phyloP scores from a whole-genome alignment of 352 stramenopile genomes.

The Aphanomyces astaci region DNA sequence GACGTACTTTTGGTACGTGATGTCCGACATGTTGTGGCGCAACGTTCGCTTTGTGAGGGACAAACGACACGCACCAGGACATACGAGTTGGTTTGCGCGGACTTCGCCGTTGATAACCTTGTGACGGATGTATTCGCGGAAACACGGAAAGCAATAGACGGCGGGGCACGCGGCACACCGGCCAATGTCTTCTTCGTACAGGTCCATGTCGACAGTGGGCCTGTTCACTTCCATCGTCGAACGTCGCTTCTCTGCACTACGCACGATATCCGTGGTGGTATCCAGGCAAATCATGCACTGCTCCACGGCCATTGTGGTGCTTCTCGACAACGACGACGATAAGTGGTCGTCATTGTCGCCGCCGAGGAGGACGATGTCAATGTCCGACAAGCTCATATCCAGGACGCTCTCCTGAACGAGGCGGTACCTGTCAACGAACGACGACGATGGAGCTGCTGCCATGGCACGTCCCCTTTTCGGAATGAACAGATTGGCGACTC shows the following conservation, averaged over 20 bases:
- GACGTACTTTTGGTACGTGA: constrained; percentile 17
- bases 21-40: constrained; percentile 4
- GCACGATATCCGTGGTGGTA: constrained; percentile 1
- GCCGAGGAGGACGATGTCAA: neutral
- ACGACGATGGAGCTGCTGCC: neutral
- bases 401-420: neutral
- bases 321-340: neutral
- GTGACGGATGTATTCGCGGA: constrained; percentile 9
- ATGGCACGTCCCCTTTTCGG: neutral
- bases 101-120: constrained; percentile 18
- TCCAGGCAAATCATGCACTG: constrained; percentile 11
- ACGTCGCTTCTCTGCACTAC: neutral
- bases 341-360: neutral
- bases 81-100: constrained; percentile 6
- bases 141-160: constrained; percentile 7
- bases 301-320: neutral
- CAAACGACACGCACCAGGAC: constrained; percentile 7
- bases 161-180: constrained; percentile 1
- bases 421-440: neutral
- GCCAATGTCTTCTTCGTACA: constrained; percentile 14
- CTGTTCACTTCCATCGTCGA: constrained; percentile 5
- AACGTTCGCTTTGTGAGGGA: neutral
- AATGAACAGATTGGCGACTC: neutral
- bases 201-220: constrained; percentile 4
- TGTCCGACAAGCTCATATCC: neutral